Percentiles rank a stretch among this genome's conserved stretches.
These are phyloP conservation scores for Hanseniaspora taiwanica DNA, from an alignment of 805 yeast genomes.

Conservation along the genomic window DNA sequence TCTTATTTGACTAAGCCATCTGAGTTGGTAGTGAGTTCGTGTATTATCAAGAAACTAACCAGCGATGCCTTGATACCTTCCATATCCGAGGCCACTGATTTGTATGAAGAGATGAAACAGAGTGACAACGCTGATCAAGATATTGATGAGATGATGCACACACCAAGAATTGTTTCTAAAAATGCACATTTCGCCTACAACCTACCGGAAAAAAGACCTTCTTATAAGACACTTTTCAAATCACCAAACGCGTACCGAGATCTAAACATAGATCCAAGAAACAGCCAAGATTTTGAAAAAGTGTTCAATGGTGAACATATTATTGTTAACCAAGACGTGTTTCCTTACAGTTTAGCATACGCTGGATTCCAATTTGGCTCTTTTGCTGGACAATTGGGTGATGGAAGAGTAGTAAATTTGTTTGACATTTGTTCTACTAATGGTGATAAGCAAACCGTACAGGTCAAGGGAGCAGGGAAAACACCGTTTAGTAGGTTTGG, in stretches of 20 bases:
- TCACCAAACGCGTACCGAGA: constrained; percentile 49
- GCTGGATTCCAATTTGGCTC: constrained; percentile 96
- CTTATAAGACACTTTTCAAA: constrained; percentile 40
- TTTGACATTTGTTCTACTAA: too few species aligned
- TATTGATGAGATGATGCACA: constrained; percentile 25
- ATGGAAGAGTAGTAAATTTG: constrained; percentile 77
- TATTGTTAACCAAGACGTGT: constrained; percentile 29
- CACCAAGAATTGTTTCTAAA: constrained; percentile 35
- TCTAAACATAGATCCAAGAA: constrained; percentile 34
- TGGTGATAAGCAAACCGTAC: constrained; percentile 32
- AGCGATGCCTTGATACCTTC: too few species aligned
- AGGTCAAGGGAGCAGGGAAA: constrained; percentile 82
- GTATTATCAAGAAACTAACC: too few species aligned
- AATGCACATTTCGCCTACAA: constrained; percentile 66
- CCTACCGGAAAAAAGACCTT: constrained; percentile 47
- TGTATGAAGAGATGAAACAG: neutral
- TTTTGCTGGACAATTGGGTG: constrained; percentile 96
- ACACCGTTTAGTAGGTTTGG: constrained; percentile 93
- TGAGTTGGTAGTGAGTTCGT: too few species aligned
- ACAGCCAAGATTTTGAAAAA: constrained; percentile 34
- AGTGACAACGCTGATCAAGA: constrained; percentile 8
- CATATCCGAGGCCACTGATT: too few species aligned
- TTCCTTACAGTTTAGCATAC: constrained; percentile 83
- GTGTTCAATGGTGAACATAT: constrained; percentile 48
- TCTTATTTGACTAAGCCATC: too few species aligned